A percentile compares a stretch with the other conserved stretches of the same genome.
phyloP scores from a whole-genome alignment of 2,329 filamentous ascomycete genomes.

The Lachnellula occidentalis region DNA sequence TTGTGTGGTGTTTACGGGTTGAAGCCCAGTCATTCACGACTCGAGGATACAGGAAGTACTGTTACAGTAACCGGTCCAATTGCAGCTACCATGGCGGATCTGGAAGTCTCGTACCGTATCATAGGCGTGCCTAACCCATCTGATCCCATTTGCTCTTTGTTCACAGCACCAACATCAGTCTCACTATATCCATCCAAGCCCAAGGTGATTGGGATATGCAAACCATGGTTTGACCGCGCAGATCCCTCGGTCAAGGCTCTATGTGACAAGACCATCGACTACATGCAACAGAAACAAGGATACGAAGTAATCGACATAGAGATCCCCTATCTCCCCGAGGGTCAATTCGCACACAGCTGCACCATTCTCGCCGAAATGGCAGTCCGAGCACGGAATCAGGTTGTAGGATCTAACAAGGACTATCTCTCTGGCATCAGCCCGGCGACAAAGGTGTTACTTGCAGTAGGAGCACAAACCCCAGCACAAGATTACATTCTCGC shows the following conservation, averaged over 20 bases:
- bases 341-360: conserved; percentile 69
- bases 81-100: conserved; percentile 68
- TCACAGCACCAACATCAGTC: conserved; percentile 50
- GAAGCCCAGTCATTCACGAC: conserved; percentile 70
- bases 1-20: conserved; percentile 60
- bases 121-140: conserved; percentile 67
- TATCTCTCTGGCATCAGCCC: conserved; percentile 54
- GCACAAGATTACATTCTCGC: conserved; percentile 67
- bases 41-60: conserved; percentile 49
- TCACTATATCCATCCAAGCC: conserved; percentile 31
- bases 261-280: conserved; percentile 57
- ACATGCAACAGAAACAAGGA: conserved; percentile 46
- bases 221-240: conserved; percentile 63
- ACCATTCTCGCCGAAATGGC: conserved; percentile 71
- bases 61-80: conserved; percentile 68
- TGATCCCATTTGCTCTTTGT: conserved; percentile 54
- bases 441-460: conserved; percentile 65
- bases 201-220: conserved; percentile 66
- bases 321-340: conserved; percentile 63
- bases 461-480: conserved; percentile 57
- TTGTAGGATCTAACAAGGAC: conserved; percentile 30
- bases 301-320: conserved; percentile 54
- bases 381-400: conserved; percentile 34
- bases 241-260: conserved; percentile 56
- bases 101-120: conserved; percentile 75